Evolutionary conservation across 2,329 filamentous ascomycete species (phyloP).

Genomic region (Coniochaeta ligniaria): DNA sequence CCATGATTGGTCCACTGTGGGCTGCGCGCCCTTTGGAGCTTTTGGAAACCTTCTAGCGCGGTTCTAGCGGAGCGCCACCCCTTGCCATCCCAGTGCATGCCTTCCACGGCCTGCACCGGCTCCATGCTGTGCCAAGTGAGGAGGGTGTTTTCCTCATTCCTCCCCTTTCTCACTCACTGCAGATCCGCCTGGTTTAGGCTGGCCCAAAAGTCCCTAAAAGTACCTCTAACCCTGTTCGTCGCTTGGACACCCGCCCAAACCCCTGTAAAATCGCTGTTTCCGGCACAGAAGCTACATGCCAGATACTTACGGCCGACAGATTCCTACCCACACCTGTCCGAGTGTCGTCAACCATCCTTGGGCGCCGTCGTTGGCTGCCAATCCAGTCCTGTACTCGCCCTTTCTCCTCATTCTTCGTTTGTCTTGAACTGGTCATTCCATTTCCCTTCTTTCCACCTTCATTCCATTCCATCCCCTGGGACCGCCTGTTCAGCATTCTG

Average conservation of each 20-base stretch:
- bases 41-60: background rate
- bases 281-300: background rate
- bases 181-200: background rate
- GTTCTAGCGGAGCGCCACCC: background rate
- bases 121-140: background rate
- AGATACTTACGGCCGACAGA: conserved; percentile 1
- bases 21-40: background rate
- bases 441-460: background rate
- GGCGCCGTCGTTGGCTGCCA: background rate
- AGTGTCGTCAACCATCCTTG: background rate
- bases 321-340: background rate
- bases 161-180: background rate
- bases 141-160: background rate
- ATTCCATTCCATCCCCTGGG: background rate
- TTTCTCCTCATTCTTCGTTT: background rate
- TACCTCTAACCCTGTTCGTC: background rate
- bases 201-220: background rate
- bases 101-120: background rate
- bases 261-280: background rate
- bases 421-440: background rate
- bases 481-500: background rate
- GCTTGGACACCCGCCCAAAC: background rate
- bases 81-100: background rate
- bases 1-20: background rate
- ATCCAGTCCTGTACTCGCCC: background rate